A percentile compares a stretch with the other conserved stretches of the same genome.
These are phyloP conservation scores for Apiotrichum gracile DNA, from an alignment of 1,284 basidiomycete genomes.

Conservation along the genomic window DNA sequence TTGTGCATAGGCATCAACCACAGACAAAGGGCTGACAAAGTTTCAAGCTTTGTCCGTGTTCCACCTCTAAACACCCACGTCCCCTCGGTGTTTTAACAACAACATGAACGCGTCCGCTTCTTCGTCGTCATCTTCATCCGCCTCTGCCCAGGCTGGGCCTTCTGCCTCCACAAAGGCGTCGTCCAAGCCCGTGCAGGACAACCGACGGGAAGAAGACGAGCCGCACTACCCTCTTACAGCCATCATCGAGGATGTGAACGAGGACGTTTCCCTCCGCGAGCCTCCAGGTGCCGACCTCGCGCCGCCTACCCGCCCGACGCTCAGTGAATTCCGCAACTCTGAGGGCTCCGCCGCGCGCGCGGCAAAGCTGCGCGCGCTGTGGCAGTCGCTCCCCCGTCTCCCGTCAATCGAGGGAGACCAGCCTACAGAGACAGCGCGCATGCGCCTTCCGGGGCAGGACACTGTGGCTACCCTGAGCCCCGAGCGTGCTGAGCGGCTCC, in stretches of 20 bases:
- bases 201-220: constrained; percentile 2
- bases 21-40: too few species aligned
- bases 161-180: not conserved
- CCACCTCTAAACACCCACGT: not conserved
- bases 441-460: constrained; percentile 45
- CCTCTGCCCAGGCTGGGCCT: constrained; percentile 6
- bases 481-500: constrained; percentile 63
- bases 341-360: constrained; percentile 42
- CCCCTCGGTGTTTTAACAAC: not conserved
- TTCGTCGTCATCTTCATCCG: not conserved
- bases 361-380: constrained; percentile 41
- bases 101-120: constrained; percentile 1
- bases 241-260: not conserved
- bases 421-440: constrained; percentile 34
- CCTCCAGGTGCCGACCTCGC: constrained; percentile 11
- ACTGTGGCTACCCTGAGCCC: constrained; percentile 52
- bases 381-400: constrained; percentile 41
- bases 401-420: constrained; percentile 24
- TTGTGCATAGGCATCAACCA: too few species aligned
- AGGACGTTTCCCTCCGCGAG: constrained; percentile 10
- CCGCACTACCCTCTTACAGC: constrained; percentile 7
- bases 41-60: not conserved
- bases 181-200: not conserved
- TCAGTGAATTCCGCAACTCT: constrained; percentile 39
- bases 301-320: constrained; percentile 8